Evolutionary conservation across 1,284 basidiomycete genomes (phyloP).

Genomic region (Albatrellus sp.): DNA sequence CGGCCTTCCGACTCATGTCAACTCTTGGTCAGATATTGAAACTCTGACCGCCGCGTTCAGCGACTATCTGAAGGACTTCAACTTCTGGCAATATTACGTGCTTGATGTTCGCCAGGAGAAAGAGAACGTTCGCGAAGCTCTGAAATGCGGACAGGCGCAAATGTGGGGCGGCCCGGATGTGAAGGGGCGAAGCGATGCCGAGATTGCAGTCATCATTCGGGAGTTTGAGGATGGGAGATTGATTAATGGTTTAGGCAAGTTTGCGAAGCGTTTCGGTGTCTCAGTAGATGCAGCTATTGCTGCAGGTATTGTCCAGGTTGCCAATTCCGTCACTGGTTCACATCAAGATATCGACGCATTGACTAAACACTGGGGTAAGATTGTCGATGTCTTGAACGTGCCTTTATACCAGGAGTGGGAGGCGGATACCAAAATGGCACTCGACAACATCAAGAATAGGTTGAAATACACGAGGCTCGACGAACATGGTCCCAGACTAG

Average conservation of each 20-base stretch:
- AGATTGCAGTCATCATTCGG: conserved; percentile 52
- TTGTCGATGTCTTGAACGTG: conserved; percentile 82
- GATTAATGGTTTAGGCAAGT: conserved; percentile 31
- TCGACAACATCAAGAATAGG: conserved; percentile 66
- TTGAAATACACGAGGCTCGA: conserved; percentile 76
- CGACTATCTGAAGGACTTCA: conserved; percentile 46
- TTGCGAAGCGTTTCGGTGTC: conserved; percentile 62
- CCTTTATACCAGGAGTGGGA: conserved; percentile 80
- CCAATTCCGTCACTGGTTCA: conserved; percentile 32
- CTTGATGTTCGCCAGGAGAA: conserved; percentile 59
- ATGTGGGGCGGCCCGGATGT: conserved; percentile 50
- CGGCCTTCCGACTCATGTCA: conserved; percentile 64
- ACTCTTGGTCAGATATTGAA: conserved; percentile 57
- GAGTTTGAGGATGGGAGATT: conserved; percentile 6
- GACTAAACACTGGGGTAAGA: conserved; percentile 57
- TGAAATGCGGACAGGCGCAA: conserved; percentile 29
- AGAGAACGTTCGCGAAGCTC: conserved; percentile 36
- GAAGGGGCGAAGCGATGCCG: conserved; percentile 44
- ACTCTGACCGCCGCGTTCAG: conserved; percentile 53
- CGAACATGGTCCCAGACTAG: conserved; percentile 73
- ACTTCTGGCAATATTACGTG: conserved; percentile 90
- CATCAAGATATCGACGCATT: conserved; percentile 34
- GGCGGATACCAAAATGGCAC: conserved; percentile 64
- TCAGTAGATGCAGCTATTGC: conserved; percentile 47
- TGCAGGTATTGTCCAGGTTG: conserved; percentile 62